Base-by-base conservation (phyloP, 805 yeast species). In the Sugiyamaella marilandica region DNA sequence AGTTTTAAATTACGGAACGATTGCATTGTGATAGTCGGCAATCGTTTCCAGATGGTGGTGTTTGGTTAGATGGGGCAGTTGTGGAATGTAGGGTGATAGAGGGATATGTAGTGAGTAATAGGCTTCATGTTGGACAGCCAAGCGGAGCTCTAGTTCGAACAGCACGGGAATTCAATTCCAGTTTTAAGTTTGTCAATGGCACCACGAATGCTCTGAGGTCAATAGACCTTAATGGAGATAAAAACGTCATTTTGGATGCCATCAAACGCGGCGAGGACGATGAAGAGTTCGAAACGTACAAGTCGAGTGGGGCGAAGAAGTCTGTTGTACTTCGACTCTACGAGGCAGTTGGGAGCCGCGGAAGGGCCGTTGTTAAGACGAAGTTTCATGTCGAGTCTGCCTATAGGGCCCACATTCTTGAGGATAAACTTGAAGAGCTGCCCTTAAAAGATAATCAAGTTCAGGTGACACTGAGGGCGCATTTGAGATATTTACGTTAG, bases 241-340 rank as follows among this genome's bases (percentile, higher is more conserved):
- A 70, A 5, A 81, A 83, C 55, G 71, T 91, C 50, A 75, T 90
- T 10, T 66, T 92, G 46, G 81, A 91, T 2, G 83, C 88, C 58
- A 69, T 92, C 43, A 92, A 92, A 70, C 79, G 97, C 60, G 89
- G 88, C 10, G 97, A 91, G 65, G 88, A 84, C 63, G 97, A 91
- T 65, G 71, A 65, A 45, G 75, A 79, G 41, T 55, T 61, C 24
- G 33, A 19, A 16, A 36, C 78, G 81, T 14, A 34, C 14, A 62
- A 65, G 41, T 77, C 77, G 10, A 24, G 7, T 24, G 29, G 29
- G 29, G 85, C 84, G 55, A 85, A 84, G 47, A 70, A 73, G 47
- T 76, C 83, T 7, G 70, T 88, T 31, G 73, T 90, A 19, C 73
- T 87, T 26, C 80, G 98, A 60, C 75, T 89, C 1, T 94, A 89